Evolutionary conservation across 2,329 filamentous ascomycete species (phyloP).

Genomic region (Phialophora expanda): DNA sequence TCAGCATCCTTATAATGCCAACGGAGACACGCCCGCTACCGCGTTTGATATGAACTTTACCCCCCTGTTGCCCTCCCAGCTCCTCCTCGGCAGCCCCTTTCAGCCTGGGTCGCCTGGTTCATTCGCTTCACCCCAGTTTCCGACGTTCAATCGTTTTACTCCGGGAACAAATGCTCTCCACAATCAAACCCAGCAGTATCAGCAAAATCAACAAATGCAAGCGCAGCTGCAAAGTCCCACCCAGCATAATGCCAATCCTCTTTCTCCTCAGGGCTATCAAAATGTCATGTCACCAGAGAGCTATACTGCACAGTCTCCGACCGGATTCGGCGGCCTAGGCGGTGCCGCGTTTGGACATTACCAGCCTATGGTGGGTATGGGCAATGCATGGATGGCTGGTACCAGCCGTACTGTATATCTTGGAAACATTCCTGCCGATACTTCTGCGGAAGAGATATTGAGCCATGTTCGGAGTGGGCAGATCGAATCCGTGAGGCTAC

Average conservation of each 20-base stretch:
- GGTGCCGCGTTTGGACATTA: constrained; percentile 67
- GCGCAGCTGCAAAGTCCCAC: constrained; percentile 72
- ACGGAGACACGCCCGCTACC: constrained; percentile 81
- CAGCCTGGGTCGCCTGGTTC: constrained; percentile 90
- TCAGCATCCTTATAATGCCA: constrained; percentile 61
- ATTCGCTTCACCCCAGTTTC: constrained; percentile 90
- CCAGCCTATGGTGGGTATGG: constrained; percentile 76
- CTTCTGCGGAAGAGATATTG: constrained; percentile 92
- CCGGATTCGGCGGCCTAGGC: constrained; percentile 69
- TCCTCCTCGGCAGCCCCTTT: constrained; percentile 94
- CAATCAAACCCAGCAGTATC: constrained; percentile 62
- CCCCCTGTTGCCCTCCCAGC: constrained; percentile 88
- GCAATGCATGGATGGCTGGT: constrained; percentile 65
- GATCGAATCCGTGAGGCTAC: constrained; percentile 95
- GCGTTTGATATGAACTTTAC: constrained; percentile 99
- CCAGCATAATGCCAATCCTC: constrained; percentile 67
- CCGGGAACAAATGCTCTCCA: constrained; percentile 60
- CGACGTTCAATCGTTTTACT: constrained; percentile 79
- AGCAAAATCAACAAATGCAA: constrained; percentile 52
- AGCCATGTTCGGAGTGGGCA: constrained; percentile 96
- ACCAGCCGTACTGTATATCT: constrained; percentile 97
- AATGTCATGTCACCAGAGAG: constrained; percentile 83
- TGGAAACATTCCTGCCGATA: constrained; percentile 98
- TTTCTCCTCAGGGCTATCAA: constrained; percentile 84
- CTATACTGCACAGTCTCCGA: constrained; percentile 86